Percentiles rank a stretch among this genome's conserved stretches.
phyloP scores from a whole-genome alignment of 495 filamentous ascomycete species.

The Daldinia grandis region DNA sequence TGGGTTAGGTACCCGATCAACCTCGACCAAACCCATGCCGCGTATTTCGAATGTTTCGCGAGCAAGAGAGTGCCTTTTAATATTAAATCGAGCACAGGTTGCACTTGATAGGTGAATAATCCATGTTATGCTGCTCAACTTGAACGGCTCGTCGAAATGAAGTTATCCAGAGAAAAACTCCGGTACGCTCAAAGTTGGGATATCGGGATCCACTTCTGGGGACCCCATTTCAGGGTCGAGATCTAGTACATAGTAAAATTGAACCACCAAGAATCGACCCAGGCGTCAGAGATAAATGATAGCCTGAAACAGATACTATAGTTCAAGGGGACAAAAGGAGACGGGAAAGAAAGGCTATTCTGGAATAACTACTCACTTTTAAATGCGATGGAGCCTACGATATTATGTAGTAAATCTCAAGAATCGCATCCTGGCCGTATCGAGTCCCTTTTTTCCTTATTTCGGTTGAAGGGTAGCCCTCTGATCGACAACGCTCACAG shows the following conservation, averaged over 20 bases:
- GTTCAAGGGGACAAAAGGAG: background rate
- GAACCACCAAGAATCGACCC: slow-evolving; percentile 15
- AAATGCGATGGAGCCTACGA: slow-evolving; percentile 19
- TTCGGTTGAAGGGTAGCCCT: slow-evolving; percentile 24
- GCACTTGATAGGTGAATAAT: slow-evolving; percentile 1
- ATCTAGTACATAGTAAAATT: slow-evolving; percentile 31
- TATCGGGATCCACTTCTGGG: slow-evolving; percentile 32
- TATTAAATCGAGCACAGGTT: background rate
- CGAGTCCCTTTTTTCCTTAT: slow-evolving; percentile 4
- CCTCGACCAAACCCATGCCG: background rate
- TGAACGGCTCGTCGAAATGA: slow-evolving; percentile 19
- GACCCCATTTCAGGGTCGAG: slow-evolving; percentile 19
- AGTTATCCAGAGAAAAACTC: slow-evolving; percentile 14
- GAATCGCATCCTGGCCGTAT: slow-evolving; percentile 18
- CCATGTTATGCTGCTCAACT: slow-evolving; percentile 5
- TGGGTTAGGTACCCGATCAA: no score
- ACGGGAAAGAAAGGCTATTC: background rate
- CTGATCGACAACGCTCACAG: slow-evolving; percentile 32
- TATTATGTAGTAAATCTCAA: slow-evolving; percentile 8
- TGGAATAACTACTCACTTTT: slow-evolving; percentile 10
- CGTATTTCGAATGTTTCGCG: background rate
- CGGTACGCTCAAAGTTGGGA: slow-evolving; percentile 18
- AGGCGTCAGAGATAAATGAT: slow-evolving; percentile 35
- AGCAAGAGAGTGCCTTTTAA: background rate
- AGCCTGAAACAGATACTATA: slow-evolving; percentile 22